Conservation (phyloP, 2,329 filamentous ascomycete species). For the Pseudogymnoascus sp. region DNA sequence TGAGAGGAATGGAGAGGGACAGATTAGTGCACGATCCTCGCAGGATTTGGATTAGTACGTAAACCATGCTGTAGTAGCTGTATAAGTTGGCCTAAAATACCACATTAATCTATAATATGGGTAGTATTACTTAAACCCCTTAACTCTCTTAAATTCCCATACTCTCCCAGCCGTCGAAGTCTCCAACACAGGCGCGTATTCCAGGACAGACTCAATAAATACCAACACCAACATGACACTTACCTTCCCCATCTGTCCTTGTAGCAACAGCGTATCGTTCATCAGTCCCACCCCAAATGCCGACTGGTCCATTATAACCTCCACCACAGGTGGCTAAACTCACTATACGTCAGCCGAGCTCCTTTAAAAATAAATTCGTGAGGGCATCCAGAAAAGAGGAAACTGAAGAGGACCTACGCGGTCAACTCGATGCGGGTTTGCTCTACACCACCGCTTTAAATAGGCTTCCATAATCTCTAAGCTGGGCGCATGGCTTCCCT, state of each 20-base stretch:
- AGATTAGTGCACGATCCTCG: neutral
- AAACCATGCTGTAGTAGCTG: neutral
- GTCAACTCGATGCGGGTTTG: constrained; percentile 32
- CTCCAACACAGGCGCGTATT: constrained; percentile 31
- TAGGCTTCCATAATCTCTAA: constrained; percentile 38
- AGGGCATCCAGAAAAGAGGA: neutral
- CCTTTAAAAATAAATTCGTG: neutral
- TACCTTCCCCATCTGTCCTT: constrained; percentile 30
- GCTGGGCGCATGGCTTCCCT: constrained; percentile 40
- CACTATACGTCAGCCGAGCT: constrained; percentile 7
- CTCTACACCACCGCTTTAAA: constrained; percentile 38
- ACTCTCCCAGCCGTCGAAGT: constrained; percentile 27
- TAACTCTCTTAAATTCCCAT: constrained; percentile 25
- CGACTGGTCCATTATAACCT: constrained; percentile 35
- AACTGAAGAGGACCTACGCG: constrained; percentile 23
- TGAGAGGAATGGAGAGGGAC: neutral
- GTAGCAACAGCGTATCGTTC: constrained; percentile 36
- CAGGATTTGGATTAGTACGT: neutral
- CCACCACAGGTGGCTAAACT: constrained; percentile 34
- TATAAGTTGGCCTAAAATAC: neutral
- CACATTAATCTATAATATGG: neutral
- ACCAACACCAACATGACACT: constrained; percentile 37
- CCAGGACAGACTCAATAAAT: constrained; percentile 39
- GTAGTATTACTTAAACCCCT: constrained; percentile 14
- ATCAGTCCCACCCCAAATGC: constrained; percentile 37